phyloP scores from a whole-genome alignment of 495 filamentous ascomycete species.

The Cairneyella variabilis region DNA sequence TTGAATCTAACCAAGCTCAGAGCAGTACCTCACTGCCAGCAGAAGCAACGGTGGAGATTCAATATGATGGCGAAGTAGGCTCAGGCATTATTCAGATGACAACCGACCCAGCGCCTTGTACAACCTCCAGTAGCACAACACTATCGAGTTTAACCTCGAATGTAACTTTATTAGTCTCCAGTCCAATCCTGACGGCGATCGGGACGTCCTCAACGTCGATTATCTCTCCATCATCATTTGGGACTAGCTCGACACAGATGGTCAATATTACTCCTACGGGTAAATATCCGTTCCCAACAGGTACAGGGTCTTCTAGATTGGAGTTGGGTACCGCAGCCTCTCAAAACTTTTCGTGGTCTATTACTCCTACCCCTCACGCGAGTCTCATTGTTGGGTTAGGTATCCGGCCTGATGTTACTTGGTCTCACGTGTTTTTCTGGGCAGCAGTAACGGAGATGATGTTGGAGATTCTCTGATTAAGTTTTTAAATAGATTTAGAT shows the following conservation, averaged over 20 bases:
- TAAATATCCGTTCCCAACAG: constrained; percentile 2
- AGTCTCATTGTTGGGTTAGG: constrained; percentile 3
- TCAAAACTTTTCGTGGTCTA: not conserved
- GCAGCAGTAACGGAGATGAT: constrained; percentile 8
- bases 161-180: not conserved
- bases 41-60: constrained; percentile 11
- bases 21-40: constrained; percentile 7
- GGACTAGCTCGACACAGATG: constrained; percentile 8
- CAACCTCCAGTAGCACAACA: not conserved
- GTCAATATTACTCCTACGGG: constrained; percentile 6
- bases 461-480: constrained; percentile 2
- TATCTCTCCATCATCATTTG: constrained; percentile 9
- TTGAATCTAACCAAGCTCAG: constrained; percentile 3
- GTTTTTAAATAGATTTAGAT: constrained; percentile 14
- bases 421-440: constrained; percentile 14
- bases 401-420: not conserved
- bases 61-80: constrained; percentile 10
- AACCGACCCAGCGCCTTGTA: constrained; percentile 8
- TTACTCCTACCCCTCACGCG: not conserved
- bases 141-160: not conserved
- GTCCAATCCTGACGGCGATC: not conserved
- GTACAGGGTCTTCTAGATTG: constrained; percentile 9
- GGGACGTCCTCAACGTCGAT: not conserved
- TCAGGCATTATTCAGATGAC: constrained; percentile 9
- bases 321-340: not conserved